Evolutionary conservation across 169 alveolate species (phyloP), one percentile per base, ranked within the genome.

Genomic region (Plasmodium chabaudi): DNA sequence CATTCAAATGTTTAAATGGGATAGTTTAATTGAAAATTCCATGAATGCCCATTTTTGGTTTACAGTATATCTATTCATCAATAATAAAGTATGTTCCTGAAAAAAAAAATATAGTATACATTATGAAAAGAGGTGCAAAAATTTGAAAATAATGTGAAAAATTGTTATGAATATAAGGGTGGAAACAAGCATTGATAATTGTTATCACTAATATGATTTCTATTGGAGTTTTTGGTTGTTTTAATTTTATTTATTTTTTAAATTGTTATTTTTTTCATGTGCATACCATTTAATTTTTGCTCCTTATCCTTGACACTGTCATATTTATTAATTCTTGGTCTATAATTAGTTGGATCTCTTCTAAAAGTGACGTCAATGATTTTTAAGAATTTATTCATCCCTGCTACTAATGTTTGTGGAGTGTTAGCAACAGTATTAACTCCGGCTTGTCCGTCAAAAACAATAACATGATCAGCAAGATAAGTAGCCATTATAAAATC

Each of bases 401-500:
- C 99, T 0, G 91, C 73, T 9, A 84, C 91, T 60, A 88, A 72
- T 9, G 96, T 95, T 89, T 95, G 97, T 67, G 97, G 98, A 64
- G 94, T 93, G 60, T 93, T 94, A 25, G 93, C 96, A 6, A 63
- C 82, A 79, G 99, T 95, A 27, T 97, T 97, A 51, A 95, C 94
- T 74, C 99, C 99, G 1, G 99, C 99, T 25, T 94, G 92, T 0
- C 99, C 99, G 51, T 97, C 99, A 91, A 97, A 99, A 47, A 99
- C 99, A 17, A 99, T 97, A 67, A 99, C 99, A 51, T 99, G 97
- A 91, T 99, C 99, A 46, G 99, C 99, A 60, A 99, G 95, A 94
- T 99, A 99, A 17, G 99, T 98, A 34, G 99, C 99, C 99, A 99
- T 99, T 93, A 99, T 98, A 93, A 99, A 99, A 92, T 99, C 99